A percentile compares a stretch with the other conserved stretches of the same genome.
Conservation (phyloP, 1,139 yeast species). For the Saccharomyces hybrid region DNA sequence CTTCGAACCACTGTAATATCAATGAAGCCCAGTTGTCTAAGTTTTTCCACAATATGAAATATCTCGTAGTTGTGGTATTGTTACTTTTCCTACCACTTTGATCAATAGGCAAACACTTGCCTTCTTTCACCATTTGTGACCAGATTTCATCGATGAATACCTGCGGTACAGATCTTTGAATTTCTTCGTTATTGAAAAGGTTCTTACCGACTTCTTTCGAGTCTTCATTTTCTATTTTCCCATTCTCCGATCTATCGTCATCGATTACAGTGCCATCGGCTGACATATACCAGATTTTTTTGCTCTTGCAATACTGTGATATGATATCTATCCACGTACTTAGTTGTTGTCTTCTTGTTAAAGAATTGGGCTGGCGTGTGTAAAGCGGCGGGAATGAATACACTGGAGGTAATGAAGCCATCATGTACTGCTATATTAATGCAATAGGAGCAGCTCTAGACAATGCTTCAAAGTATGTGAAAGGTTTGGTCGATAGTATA, state of each 20-base stretch:
- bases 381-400: conserved; percentile 88
- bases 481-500: not conserved
- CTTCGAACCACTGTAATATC: conserved; percentile 54
- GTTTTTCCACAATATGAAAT: conserved; percentile 61
- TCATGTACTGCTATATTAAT: not conserved
- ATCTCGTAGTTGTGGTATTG: conserved; percentile 29
- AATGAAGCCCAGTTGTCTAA: conserved; percentile 72
- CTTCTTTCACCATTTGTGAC: conserved; percentile 46
- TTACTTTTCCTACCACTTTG: conserved; percentile 5
- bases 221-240: conserved; percentile 11
- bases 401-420: conserved; percentile 48
- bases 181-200: conserved; percentile 26
- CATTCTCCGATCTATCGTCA: conserved; percentile 23
- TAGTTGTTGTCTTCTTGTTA: conserved; percentile 66
- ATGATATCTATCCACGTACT: conserved; percentile 50
- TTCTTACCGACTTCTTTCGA: conserved; percentile 19
- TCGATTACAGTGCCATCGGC: conserved; percentile 36
- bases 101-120: conserved; percentile 26
- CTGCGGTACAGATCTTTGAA: conserved; percentile 40
- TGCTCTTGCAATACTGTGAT: conserved; percentile 50
- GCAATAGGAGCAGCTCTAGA: not conserved
- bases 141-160: conserved; percentile 52
- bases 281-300: conserved; percentile 45
- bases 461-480: not conserved
- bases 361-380: conserved; percentile 79